Base-by-base conservation (phyloP, 352 stramenopile species). In the Pythium dissimile region DNA sequence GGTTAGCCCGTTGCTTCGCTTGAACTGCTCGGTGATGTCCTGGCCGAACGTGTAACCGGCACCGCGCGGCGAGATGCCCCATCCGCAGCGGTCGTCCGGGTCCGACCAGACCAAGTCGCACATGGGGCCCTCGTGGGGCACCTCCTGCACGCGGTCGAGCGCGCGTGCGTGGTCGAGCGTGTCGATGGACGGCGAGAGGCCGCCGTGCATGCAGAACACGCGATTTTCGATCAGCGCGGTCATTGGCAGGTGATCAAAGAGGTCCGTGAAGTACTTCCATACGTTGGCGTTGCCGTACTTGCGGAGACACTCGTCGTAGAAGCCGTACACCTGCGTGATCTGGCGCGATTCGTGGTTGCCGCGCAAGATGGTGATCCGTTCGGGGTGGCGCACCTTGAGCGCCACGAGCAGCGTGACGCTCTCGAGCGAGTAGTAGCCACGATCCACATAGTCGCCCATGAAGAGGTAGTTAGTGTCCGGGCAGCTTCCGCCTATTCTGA, bases 381-480 rank as follows among this genome's bases (percentile, higher is more conserved):
- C 84, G 18, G 72, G 84, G 66, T 96, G 79, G 42, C 85, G 81
- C 56, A 95, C 83, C 63, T 94, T 95, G 39, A 93, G 77, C 52
- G 83, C 85, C 26, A 93, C 77, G 28, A 96, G 69, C 28, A 96
- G 69, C 56, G 80, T 80, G 20, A 96, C 79, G 44, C 74, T 92
- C 67, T 94, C 84, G 30, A 96, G 70, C 50, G 80, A 92, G 66
- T 95, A 94, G 70, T 94, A 94, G 9, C 86, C 86, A 23, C 86
- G 86, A 67, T 96, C 86, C 27, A 96, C 86, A 49, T 93, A 96
- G 70, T 96, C 86, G 30, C 86, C 86, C 83, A 95, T 92, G 74
- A 95, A 95, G 12, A 95, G 71, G 75, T 95, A 95, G 71, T 95
- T 95, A 35, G 86, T 95, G 66, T 95, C 86, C 23, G 86, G 86